phyloP scores from a whole-genome alignment of 2,329 filamentous ascomycete genomes.

The Botrytis squamosa region DNA sequence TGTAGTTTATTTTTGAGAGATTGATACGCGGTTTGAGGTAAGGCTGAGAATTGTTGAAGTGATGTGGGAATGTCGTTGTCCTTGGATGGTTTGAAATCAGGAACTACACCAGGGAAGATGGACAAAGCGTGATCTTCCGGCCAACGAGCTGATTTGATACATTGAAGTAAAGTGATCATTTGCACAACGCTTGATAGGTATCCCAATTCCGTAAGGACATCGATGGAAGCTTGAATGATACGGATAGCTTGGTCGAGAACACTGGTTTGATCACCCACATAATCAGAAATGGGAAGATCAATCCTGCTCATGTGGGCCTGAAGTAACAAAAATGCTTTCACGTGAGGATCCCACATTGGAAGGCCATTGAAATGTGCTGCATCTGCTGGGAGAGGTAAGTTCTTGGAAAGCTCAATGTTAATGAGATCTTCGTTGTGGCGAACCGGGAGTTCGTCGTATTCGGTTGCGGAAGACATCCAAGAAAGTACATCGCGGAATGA shows the following conservation, averaged over 20 bases:
- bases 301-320: constrained; percentile 95
- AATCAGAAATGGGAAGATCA: constrained; percentile 91
- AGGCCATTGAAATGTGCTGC: constrained; percentile 52
- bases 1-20: constrained; percentile 51
- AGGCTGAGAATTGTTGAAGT: constrained; percentile 38
- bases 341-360: constrained; percentile 97
- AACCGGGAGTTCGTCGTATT: constrained; percentile 97
- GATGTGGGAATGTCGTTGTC: constrained; percentile 33
- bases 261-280: constrained; percentile 86
- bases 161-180: constrained; percentile 86
- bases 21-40: constrained; percentile 39
- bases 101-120: constrained; percentile 71
- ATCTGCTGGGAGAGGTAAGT: constrained; percentile 60
- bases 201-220: constrained; percentile 88
- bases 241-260: constrained; percentile 96
- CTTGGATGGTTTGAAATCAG: constrained; percentile 34
- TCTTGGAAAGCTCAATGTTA: constrained; percentile 83
- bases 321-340: constrained; percentile 90
- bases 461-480: constrained; percentile 91
- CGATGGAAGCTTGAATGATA: constrained; percentile 93
- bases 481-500: constrained; percentile 79
- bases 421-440: constrained; percentile 98
- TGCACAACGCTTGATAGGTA: constrained; percentile 72
- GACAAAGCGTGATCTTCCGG: constrained; percentile 75
- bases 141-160: constrained; percentile 91